Conservation (phyloP, 169 alveolate genomes). For the Ichthyophthirius multifiliis region DNA sequence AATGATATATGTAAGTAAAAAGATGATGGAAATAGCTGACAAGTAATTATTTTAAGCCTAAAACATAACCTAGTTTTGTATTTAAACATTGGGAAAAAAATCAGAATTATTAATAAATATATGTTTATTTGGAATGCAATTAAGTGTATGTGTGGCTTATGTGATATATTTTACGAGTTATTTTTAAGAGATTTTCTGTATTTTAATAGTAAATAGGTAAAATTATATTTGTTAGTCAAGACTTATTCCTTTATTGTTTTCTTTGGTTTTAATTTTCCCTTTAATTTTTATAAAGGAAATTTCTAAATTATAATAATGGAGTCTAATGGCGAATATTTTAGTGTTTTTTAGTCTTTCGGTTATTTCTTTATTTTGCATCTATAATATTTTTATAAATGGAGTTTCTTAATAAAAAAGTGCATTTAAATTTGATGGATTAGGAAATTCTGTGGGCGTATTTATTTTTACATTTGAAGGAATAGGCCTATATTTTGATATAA, state of each 20-base stretch:
- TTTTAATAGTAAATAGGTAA: too few species aligned
- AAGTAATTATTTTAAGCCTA: neutral
- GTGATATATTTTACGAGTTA: neutral
- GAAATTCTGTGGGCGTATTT: neutral
- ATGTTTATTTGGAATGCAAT: neutral
- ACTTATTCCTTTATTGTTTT: neutral
- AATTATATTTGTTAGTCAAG: neutral
- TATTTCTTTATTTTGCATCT: too few species aligned
- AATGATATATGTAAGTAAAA: neutral
- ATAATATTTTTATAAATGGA: too few species aligned
- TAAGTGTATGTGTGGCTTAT: neutral
- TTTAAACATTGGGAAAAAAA: neutral
- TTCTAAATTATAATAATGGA: neutral
- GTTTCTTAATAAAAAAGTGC: too few species aligned
- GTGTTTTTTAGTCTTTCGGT: too few species aligned
- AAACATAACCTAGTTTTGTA: neutral
- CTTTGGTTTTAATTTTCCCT: neutral
- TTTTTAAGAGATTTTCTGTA: neutral
- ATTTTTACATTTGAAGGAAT: conserved; percentile 1
- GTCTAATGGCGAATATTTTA: neutral
- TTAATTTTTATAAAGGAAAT: neutral
- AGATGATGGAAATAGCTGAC: neutral
- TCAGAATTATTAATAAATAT: neutral
- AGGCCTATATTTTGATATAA: neutral
- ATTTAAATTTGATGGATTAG: too few species aligned